Base-by-base conservation (phyloP, 2,329 filamentous ascomycete species). In the Alternaria brassicicola region DNA sequence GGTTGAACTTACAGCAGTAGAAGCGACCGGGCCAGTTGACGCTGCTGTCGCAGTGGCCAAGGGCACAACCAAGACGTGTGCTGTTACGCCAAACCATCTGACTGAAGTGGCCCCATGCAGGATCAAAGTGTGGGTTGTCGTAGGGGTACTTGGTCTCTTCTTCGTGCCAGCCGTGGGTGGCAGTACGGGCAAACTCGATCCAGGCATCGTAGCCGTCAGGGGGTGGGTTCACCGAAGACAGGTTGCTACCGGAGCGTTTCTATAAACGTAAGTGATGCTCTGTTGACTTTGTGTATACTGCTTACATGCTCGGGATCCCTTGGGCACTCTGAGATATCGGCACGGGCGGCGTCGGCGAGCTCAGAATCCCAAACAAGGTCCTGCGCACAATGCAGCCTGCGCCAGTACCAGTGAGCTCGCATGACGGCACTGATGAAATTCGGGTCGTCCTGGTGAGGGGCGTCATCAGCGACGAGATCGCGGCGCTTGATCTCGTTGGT, bases 11-110 rank as follows among this genome's bases (percentile, higher is more conserved):
- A 76, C 75, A 75, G 72, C 75, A 77, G 61, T 72, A 75, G 57
- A 77, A 62, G 52, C 75, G 75, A n/a, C 59, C 72, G 2, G 74
- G 69, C 50, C 52, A 72, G 17, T 62, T 30, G 15, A 64, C 65
- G 17, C 54, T 39, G 23, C 58, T 54, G 41, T 65, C 58, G 64
- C 75, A 76, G 52, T 70, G 61, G 17, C 64, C 66, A 3, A 76
- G 38, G 39, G 76, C 75, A 56, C 76, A 78, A 35, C 76, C 76
- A 28, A 78, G 59, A n/a, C 66, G 70, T 2, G 69, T 63, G 12
- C 67, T 69, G 59, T 74, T 72, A 47, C 74, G 74, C 76, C 76
- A 78, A 49, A 78, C 75, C 63, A 78, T 64, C 67, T 78, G 76
- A 6, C 73, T 72, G 66, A 78, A 78, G 66, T 78, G 75, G 19